These are phyloP conservation scores for Scheffersomyces lignosus DNA, from an alignment of 805 yeast genomes.

Conservation along the genomic window DNA sequence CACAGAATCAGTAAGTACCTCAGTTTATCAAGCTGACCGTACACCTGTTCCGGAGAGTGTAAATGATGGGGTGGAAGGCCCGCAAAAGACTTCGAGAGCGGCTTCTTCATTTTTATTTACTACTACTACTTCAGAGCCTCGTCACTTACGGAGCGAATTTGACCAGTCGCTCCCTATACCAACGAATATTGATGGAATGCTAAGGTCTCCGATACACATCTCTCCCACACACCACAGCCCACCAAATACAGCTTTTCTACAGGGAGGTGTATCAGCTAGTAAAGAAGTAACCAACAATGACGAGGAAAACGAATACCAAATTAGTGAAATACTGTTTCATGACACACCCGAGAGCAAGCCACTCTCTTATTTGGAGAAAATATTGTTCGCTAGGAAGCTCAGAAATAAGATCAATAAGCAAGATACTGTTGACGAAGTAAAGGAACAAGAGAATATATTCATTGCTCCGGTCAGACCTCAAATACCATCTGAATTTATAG, in stretches of 20 bases:
- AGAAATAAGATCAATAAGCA: slow-evolving; percentile 6
- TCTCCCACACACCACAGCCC: not conserved
- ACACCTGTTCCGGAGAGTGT: not conserved
- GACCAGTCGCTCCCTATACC: slow-evolving; percentile 33
- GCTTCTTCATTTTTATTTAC: too few relatives aligned
- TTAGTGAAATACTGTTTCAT: too few relatives aligned
- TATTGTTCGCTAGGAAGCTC: slow-evolving; percentile 1
- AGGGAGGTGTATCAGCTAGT: not conserved
- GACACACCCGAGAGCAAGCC: slow-evolving; percentile 1
- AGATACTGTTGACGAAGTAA: not conserved
- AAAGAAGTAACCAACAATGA: not conserved
- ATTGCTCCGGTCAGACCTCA: too few relatives aligned
- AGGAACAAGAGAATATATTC: too few relatives aligned
- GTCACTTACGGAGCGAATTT: slow-evolving; percentile 13
- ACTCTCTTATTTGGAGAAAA: slow-evolving; percentile 14
- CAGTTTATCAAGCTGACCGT: too few relatives aligned
- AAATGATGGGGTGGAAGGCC: too few relatives aligned
- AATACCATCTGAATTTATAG: not conserved
- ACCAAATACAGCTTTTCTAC: slow-evolving; percentile 1
- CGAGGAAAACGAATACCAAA: not conserved
- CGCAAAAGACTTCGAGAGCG: too few relatives aligned
- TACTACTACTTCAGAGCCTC: not conserved
- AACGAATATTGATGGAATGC: slow-evolving; percentile 9
- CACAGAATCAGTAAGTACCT: too few relatives aligned
- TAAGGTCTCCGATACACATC: slow-evolving; percentile 11